Evolutionary conservation across 2,329 filamentous ascomycete genomes (phyloP), one percentile per base, ranked within the genome.

Genomic region (Clarireedia hainanense): DNA sequence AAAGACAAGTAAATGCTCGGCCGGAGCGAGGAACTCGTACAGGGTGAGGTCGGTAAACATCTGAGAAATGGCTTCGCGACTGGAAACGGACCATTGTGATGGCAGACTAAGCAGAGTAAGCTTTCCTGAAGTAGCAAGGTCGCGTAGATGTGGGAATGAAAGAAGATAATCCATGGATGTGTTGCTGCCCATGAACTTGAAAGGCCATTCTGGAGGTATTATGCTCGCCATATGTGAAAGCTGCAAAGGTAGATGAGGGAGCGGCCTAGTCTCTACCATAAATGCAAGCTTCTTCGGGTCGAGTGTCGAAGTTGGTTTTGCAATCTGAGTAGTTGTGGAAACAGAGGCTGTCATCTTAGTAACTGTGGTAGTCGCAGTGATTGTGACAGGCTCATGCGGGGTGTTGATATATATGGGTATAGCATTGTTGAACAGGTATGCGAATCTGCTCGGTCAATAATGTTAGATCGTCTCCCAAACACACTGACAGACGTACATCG

Each of bases 221-320:
- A 81, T 76, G 4, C 75, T 71, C 60, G 80, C 80, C 69, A 81
- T 79, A 64, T 81, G 79, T 24, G 81, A 71, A 66, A 80, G 70
- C 40, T 80, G 70, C 1, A 79, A 78, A 3, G 77, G 77, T 43
- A 82, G 73, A 58, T 75, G 69, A 3, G 77, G 72, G 37, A 73
- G 71, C 1, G 74, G 64, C 0, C 79, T 75, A 67, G 76, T 76
- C 65, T 81, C 79, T 58, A 83, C 75, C 20, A 83, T 71, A 10
- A 83, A 73, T 34, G 78, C 80, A 39, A 82, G 72, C 65, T 67
- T 67, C 46, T 60, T 64, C 23, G 64, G 65, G 26, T 65, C 62
- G 47, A 65, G 58, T 47, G 59, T 58, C 39, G 66, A 48, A 45
- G 52, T 56, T 15, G 64, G 65, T 7, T 60, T 37, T 7, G 46